A percentile compares a stretch with the other conserved stretches of the same genome.
These are phyloP conservation scores for Sarcomyxa edulis DNA, from an alignment of 768 basidiomycete species.

Conservation along the genomic window DNA sequence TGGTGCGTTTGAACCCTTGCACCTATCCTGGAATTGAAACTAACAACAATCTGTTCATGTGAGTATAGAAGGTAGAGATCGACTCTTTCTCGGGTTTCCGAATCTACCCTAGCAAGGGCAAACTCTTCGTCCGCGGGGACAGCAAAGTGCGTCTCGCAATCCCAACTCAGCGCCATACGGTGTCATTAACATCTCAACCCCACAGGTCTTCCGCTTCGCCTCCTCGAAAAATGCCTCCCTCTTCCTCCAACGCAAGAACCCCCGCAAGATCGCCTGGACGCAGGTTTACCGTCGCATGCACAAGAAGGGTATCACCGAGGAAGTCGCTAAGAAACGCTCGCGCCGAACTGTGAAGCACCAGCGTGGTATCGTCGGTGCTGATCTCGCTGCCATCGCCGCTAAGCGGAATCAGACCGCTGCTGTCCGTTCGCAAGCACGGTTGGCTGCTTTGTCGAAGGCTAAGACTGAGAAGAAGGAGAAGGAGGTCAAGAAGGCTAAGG, in stretches of 20 bases:
- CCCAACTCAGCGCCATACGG: not conserved
- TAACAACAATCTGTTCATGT: too few species aligned
- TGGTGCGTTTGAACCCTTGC: too few species aligned
- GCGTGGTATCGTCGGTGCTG: constrained; percentile 97
- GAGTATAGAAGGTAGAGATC: constrained; percentile 90
- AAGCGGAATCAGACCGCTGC: constrained; percentile 90
- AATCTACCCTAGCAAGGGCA: constrained; percentile 98
- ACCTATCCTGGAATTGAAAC: too few species aligned
- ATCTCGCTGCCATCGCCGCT: constrained; percentile 86
- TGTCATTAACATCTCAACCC: not conserved
- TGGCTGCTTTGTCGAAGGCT: constrained; percentile 87
- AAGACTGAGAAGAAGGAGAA: constrained; percentile 97
- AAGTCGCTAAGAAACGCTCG: constrained; percentile 97
- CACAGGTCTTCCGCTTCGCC: constrained; percentile 91
- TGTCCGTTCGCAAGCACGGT: constrained; percentile 72
- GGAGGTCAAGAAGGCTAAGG: constrained; percentile 88
- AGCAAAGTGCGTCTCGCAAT: constrained; percentile 67
- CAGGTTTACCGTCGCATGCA: constrained; percentile 92
- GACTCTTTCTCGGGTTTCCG: constrained; percentile 97
- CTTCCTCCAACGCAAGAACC: constrained; percentile 99
- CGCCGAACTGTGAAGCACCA: constrained; percentile 96
- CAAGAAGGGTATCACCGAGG: constrained; percentile 99
- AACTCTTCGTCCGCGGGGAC: constrained; percentile 92
- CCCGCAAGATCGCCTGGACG: constrained; percentile 99
- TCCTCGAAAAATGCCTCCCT: constrained; percentile 92